These are phyloP conservation scores for Fagus crenata DNA, from an alignment of 306 rosid genomes.

Conservation along the genomic window DNA sequence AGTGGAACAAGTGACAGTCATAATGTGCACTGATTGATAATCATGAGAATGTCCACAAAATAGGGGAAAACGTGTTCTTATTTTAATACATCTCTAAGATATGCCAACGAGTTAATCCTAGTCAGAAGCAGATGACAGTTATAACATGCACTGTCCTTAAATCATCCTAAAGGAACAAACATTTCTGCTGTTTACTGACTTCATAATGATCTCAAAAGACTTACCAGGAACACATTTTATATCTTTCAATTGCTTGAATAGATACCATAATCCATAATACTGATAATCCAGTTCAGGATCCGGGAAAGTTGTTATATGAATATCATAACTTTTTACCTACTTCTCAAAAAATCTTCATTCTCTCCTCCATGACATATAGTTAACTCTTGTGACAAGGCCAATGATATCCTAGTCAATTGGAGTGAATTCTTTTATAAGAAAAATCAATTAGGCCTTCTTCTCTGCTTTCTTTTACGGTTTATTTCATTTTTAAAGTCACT, in stretches of 20 bases:
- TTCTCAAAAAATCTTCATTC: neutral
- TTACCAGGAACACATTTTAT: neutral
- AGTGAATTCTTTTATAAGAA: neutral
- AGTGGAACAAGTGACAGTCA: neutral
- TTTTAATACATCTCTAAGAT: neutral
- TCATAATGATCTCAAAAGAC: neutral
- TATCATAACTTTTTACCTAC: neutral
- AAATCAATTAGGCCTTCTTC: neutral
- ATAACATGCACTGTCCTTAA: neutral
- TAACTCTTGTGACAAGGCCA: neutral
- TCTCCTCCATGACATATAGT: neutral
- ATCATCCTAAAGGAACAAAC: neutral
- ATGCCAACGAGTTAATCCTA: neutral
- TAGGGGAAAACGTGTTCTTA: neutral
- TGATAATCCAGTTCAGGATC: neutral
- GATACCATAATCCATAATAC: neutral
- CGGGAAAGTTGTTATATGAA: neutral
- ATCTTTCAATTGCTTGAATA: neutral
- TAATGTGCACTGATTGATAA: neutral
- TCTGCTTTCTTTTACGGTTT: neutral
- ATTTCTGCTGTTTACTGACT: neutral
- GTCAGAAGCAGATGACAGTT: neutral
- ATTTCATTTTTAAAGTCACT: neutral
- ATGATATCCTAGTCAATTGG: neutral
- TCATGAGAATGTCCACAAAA: neutral